These are phyloP conservation scores for Blastobotrys attinorum DNA, from an alignment of 805 yeast genomes.

Conservation along the genomic window DNA sequence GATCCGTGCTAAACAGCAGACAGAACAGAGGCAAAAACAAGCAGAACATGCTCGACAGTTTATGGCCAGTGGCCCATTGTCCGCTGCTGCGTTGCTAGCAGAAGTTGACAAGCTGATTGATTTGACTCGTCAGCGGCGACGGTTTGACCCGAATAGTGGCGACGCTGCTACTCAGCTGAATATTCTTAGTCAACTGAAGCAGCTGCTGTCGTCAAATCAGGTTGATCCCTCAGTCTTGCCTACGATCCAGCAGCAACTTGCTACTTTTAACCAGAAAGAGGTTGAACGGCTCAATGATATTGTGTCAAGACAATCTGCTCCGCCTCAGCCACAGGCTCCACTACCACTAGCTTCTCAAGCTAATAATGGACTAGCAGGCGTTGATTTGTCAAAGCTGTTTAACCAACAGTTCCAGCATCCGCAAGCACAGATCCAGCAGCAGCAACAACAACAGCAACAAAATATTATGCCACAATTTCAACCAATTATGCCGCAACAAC, in stretches of 20 bases:
- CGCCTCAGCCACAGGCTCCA: slow-evolving; percentile 7
- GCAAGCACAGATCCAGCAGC: slow-evolving; percentile 4
- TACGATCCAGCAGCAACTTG: slow-evolving; percentile 25
- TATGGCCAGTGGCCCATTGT: slow-evolving; percentile 14
- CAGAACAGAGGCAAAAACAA: slow-evolving; percentile 21
- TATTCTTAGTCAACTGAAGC: slow-evolving; percentile 24
- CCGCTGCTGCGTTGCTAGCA: slow-evolving; percentile 23
- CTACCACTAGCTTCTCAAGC: neutral
- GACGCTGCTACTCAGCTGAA: slow-evolving; percentile 27
- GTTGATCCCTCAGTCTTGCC: slow-evolving; percentile 24
- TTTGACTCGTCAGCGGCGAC: slow-evolving; percentile 18
- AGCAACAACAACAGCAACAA: slow-evolving; percentile 5
- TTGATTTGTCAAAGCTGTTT: slow-evolving; percentile 7
- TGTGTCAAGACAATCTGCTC: neutral
- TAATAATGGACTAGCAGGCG: neutral
- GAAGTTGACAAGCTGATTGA: slow-evolving; percentile 25
- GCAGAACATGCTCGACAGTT: slow-evolving; percentile 12
- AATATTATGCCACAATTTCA: slow-evolving; percentile 1
- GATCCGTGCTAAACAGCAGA: slow-evolving; percentile 17
- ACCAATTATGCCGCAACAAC: slow-evolving; percentile 2
- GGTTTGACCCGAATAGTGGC: slow-evolving; percentile 15
- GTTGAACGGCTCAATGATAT: slow-evolving; percentile 19
- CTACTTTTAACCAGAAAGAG: slow-evolving; percentile 20
- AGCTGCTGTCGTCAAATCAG: slow-evolving; percentile 21
- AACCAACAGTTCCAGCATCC: neutral